Base-by-base conservation (phyloP, 2,329 filamentous ascomycete species). In the Colletotrichum sansevieriae region DNA sequence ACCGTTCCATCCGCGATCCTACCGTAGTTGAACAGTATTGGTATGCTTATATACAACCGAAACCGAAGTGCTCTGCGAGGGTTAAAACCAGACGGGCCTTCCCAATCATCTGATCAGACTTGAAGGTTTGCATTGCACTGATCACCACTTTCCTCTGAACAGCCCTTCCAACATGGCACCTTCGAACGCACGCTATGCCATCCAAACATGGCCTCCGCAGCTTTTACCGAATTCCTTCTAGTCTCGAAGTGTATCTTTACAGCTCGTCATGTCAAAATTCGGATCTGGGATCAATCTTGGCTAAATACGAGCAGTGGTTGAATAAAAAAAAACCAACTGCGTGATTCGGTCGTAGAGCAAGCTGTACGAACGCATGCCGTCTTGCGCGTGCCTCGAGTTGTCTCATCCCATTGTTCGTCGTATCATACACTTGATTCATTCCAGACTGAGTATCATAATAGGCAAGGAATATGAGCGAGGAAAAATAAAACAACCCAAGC, bases 391-490 rank as follows among this genome's bases (percentile, higher is more conserved):
- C 29, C 29, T 29, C 29, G 29, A 29, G 9, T 8, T 29, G 29
- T 22, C 35, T 44, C n/a, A 15, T 51, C 12, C 44, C 58, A 65
- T 37, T 25, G 13, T 68, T 37, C 25, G 18, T 68, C 52, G 62
- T 68, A 68, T 49, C 65, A 46, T 49, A 68, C 65, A 59, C 33
- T 65, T 68, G 65, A 68, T 68, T 55, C 65, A 68, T 65, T 61
- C 65, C 65, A 65, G 54, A 65, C 46, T 41, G 61, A 59, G 47
- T 65, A 49, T 68, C 65, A 12, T 65, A 44, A 51, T 33, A 33
- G n/a, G 49, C 46, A 58, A 59, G 29, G 65, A 54, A 65, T 51
- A 62, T 65, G 63, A 58, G 37, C 46, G 60, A 46, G 35, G 22
- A 20, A 49, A 29, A 49, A 43, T 11, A 60, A 49, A 46, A 49